Evolutionary conservation across 2,329 filamentous ascomycete genomes (phyloP).

Genomic region (Penicillium vulpinum): DNA sequence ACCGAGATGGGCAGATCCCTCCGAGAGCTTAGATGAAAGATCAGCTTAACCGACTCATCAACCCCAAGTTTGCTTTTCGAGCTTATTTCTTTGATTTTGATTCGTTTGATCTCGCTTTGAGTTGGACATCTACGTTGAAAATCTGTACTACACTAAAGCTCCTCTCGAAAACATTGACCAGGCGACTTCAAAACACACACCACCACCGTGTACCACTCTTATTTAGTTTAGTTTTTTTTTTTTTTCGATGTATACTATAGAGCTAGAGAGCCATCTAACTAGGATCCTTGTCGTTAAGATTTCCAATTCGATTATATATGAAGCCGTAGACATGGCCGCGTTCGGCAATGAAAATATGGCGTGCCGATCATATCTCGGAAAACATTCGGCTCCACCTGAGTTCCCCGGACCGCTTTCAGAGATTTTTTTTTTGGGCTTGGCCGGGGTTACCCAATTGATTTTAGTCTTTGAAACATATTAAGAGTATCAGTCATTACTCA

Average conservation of each 20-base stretch:
- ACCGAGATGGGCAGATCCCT: too few species aligned
- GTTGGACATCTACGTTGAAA: not conserved
- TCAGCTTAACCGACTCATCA: too few species aligned
- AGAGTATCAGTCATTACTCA: not conserved
- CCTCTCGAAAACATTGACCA: not conserved
- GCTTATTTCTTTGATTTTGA: not conserved
- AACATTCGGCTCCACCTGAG: conserved; percentile 4
- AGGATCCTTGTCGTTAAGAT: not conserved
- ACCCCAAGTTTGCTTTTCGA: not conserved
- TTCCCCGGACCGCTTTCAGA: conserved; percentile 10
- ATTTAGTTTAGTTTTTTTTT: not conserved
- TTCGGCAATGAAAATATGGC: not conserved
- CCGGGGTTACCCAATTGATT: not conserved
- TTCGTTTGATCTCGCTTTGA: not conserved
- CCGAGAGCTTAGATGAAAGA: not conserved
- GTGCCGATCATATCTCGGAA: conserved; percentile 6
- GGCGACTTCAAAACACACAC: not conserved
- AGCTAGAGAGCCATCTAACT: not conserved
- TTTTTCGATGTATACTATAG: not conserved
- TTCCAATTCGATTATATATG: not conserved
- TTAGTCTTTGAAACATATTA: not conserved
- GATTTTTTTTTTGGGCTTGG: conserved; percentile 1
- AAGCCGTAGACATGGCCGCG: not conserved
- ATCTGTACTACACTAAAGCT: not conserved
- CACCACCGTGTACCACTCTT: not conserved